Evolutionary conservation across 805 yeast genomes (phyloP).

Genomic region (Nakazawaea anatomiae): DNA sequence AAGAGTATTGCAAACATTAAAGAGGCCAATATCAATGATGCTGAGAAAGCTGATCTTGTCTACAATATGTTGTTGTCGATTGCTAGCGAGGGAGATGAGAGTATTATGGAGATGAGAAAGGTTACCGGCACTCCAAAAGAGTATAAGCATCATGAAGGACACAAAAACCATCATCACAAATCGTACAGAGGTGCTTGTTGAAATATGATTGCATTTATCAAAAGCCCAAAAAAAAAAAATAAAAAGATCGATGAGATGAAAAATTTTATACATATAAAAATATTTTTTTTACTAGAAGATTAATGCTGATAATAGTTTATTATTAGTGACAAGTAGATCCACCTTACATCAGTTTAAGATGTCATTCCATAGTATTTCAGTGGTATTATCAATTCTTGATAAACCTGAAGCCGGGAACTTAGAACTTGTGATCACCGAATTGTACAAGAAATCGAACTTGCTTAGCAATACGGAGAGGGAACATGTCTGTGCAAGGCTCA

Average conservation of each 20-base stretch:
- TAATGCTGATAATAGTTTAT: no score
- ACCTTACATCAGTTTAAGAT: background rate
- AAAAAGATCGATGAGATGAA: background rate
- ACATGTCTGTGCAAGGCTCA: conserved; percentile 40
- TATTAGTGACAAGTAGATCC: no score
- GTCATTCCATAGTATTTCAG: conserved; percentile 1
- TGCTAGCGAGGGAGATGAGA: conserved; percentile 50
- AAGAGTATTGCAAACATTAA: conserved; percentile 16
- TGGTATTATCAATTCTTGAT: conserved; percentile 2
- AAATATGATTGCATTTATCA: background rate
- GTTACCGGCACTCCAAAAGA: background rate
- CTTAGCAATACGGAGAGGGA: conserved; percentile 35
- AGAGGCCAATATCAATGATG: conserved; percentile 10
- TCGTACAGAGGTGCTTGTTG: conserved; percentile 27
- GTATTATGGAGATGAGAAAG: conserved; percentile 22
- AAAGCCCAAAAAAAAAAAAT: background rate
- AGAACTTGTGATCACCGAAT: conserved; percentile 1
- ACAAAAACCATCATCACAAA: conserved; percentile 14
- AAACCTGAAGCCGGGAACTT: conserved; percentile 4
- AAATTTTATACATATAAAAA: background rate
- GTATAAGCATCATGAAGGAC: conserved; percentile 2
- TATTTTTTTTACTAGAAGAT: background rate
- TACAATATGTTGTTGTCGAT: conserved; percentile 46
- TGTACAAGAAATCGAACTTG: conserved; percentile 1
- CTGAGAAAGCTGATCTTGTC: conserved; percentile 26